These are phyloP conservation scores for Leptodermis oblonga DNA, from an alignment of 257 asterid genomes.

Conservation along the genomic window DNA sequence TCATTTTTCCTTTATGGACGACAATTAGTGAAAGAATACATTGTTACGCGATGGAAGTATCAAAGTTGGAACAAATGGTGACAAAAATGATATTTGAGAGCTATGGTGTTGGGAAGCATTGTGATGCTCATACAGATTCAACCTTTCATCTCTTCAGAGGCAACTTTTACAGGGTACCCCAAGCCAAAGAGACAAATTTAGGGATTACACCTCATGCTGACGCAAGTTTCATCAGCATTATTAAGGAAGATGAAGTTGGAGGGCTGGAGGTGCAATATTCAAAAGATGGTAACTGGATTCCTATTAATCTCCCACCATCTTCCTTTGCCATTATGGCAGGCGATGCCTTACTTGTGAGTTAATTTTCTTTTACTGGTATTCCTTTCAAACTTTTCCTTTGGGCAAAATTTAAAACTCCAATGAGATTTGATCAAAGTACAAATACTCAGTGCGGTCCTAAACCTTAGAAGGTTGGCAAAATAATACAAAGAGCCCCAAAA, in stretches of 20 bases:
- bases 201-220: conserved; percentile 53
- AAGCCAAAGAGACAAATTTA: conserved; percentile 9
- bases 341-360: conserved; percentile 34
- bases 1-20: not conserved
- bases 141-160: conserved; percentile 51
- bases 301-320: conserved; percentile 38
- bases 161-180: conserved; percentile 35
- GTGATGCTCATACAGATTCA: conserved; percentile 39
- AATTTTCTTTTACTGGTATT: not conserved
- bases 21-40: conserved; percentile 30
- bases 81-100: conserved; percentile 52
- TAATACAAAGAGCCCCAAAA: no score
- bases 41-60: conserved; percentile 34
- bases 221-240: conserved; percentile 40
- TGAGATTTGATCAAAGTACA: no score
- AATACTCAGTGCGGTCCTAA: no score
- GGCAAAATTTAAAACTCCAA: no score
- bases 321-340: conserved; percentile 56
- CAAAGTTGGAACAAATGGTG: conserved; percentile 42
- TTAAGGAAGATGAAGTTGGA: conserved; percentile 48
- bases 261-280: conserved; percentile 41
- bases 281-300: conserved; percentile 41
- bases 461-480: no score
- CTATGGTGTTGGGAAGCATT: conserved; percentile 44
- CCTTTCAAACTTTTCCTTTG: no score